Evolutionary conservation across 805 yeast genomes (phyloP).

Genomic region (Starmerella bombicola): DNA sequence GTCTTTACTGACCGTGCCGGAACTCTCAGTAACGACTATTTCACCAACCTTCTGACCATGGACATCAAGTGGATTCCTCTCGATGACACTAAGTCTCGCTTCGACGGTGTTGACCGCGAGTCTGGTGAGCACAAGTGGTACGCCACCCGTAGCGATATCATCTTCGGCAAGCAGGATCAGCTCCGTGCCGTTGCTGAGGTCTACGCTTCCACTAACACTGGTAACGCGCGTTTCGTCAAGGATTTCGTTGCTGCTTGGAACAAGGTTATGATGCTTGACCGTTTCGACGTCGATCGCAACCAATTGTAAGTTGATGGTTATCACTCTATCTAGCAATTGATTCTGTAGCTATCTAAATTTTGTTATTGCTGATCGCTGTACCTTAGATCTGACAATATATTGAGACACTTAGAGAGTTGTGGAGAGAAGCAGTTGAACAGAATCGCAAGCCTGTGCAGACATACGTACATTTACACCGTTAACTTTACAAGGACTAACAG

Average conservation of each 20-base stretch:
- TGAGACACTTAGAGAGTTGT: too few relatives aligned
- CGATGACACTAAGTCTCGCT: constrained; percentile 14
- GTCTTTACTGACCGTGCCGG: constrained; percentile 14
- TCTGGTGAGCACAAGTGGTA: constrained; percentile 16
- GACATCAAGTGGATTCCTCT: constrained; percentile 15
- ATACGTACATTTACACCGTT: too few relatives aligned
- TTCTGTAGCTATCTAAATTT: too few relatives aligned
- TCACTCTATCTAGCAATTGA: too few relatives aligned
- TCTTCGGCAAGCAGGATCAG: constrained; percentile 16
- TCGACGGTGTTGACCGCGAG: constrained; percentile 17
- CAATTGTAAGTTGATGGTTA: not conserved
- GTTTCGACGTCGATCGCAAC: constrained; percentile 13
- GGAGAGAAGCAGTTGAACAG: too few relatives aligned
- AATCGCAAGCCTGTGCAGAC: too few relatives aligned
- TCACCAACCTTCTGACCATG: constrained; percentile 13
- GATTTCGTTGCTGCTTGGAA: constrained; percentile 19
- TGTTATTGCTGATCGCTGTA: too few relatives aligned
- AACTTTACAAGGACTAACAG: too few relatives aligned
- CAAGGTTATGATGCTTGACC: constrained; percentile 19
- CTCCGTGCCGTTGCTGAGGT: constrained; percentile 17
- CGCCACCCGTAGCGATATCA: constrained; percentile 16
- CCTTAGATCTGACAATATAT: too few relatives aligned
- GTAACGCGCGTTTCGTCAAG: constrained; percentile 10
- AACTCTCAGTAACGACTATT: constrained; percentile 17
- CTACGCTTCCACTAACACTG: constrained; percentile 10